These are phyloP conservation scores for Plantago rigida DNA, from an alignment of 305 asterid species.

Conservation along the genomic window DNA sequence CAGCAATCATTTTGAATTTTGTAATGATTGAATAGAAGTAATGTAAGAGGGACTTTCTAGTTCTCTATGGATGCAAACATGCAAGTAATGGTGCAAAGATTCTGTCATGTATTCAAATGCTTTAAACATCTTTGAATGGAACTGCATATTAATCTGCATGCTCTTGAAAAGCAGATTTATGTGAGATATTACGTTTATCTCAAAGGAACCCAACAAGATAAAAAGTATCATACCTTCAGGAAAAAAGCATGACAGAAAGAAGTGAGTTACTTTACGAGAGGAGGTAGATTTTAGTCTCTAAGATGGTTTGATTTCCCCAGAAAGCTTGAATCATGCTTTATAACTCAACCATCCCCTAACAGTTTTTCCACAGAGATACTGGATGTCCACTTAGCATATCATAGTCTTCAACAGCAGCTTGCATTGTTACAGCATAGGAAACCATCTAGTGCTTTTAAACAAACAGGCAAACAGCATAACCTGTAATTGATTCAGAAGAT, in stretches of 20 bases:
- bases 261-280: too few species aligned
- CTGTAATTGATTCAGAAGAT: too few species aligned
- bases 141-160: not conserved
- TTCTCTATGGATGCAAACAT: conserved; percentile 3
- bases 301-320: too few species aligned
- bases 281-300: too few species aligned
- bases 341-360: not conserved
- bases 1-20: conserved; percentile 22
- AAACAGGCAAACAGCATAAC: not conserved
- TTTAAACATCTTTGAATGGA: not conserved
- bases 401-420: not conserved
- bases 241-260: not conserved
- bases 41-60: conserved; percentile 3
- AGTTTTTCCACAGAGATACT: too few species aligned
- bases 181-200: not conserved
- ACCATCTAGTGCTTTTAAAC: not conserved
- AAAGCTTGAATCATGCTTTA: not conserved
- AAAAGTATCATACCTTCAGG: conserved; percentile 5
- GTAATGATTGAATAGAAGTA: conserved; percentile 20
- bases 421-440: not conserved
- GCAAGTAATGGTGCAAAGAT: not conserved
- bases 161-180: not conserved
- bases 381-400: not conserved
- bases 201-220: not conserved
- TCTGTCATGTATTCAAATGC: conserved; percentile 6